Evolutionary conservation across 768 basidiomycete species (phyloP), one percentile per base, ranked within the genome.

Genomic region (Auriculariales sp.): DNA sequence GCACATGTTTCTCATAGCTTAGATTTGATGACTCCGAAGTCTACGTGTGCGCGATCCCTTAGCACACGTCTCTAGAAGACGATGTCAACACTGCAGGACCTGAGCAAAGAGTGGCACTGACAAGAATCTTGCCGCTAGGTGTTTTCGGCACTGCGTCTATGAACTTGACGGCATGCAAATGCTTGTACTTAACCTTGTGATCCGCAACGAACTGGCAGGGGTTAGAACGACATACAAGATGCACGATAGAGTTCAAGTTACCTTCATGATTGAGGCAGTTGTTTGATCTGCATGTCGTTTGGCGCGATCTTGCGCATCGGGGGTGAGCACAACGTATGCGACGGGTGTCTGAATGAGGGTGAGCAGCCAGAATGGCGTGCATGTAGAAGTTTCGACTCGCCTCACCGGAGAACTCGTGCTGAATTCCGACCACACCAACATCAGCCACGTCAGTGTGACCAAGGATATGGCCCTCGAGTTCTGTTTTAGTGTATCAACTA

Each of bases 351-450:
- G n/a, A 6, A 7, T 11, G 11, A 34, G 28, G 6, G 28, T n/a
- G 19, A 14, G 19, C 14, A 15, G 19, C 25, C 33, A 19, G 22
- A 19, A 44, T 6, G 24, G 15, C 17, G 5, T n/a, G 12, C 17
- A 32, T 24, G 24, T 45, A 42, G 14, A 57, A 35, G 47, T 53
- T 53, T 28, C 19, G 22, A 24, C 39, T 11, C 4, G 82, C 64
- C 58, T 86, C 83, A 14, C 83, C 83, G 52, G 36, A 50, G 52
- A 75, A 84, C 6, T 83, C 81, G 56, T 86, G 78, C 6, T 74
- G 75, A 28, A 80, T 57, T 1, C 79, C 75, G 15, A 85, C 74
- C 2, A 85, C 81, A 54, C 82, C 82, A 2, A 68, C 68, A 35
- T 80, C 74, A 3, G 68, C 66, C 22, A 83, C 73, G 55, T 80